phyloP scores from a whole-genome alignment of 257 asterid genomes.

The Nicotiana paniculata region DNA sequence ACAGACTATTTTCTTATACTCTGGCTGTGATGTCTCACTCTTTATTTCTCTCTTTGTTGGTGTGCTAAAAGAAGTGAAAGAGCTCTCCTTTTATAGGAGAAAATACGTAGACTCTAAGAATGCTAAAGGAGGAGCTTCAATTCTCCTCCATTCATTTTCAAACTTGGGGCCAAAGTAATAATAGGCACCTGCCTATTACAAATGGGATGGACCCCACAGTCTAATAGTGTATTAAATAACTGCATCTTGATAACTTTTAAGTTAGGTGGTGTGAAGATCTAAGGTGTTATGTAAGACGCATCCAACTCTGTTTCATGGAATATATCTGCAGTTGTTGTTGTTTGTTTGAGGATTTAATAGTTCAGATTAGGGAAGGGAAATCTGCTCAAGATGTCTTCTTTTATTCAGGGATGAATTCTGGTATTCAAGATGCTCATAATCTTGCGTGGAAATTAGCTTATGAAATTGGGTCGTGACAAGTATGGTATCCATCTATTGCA shows the following conservation, averaged over 20 bases:
- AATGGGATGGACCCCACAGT: no score
- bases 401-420: slow-evolving; percentile 87
- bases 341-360: neutral
- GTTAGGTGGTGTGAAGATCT: neutral
- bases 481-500: neutral
- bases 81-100: no score
- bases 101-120: no score
- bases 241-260: neutral
- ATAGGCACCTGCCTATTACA: no score
- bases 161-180: no score
- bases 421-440: slow-evolving; percentile 96
- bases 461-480: slow-evolving; percentile 26
- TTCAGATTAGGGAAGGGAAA: neutral
- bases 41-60: no score
- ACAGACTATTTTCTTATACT: no score
- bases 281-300: neutral
- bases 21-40: no score
- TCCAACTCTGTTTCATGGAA: neutral
- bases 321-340: neutral
- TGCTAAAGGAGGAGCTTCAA: no score
- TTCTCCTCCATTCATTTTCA: no score
- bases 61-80: no score
- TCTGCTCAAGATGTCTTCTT: neutral
- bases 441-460: slow-evolving; percentile 96
- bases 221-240: neutral